phyloP scores from a whole-genome alignment of 257 asterid genomes.

The Solanum microdontum region DNA sequence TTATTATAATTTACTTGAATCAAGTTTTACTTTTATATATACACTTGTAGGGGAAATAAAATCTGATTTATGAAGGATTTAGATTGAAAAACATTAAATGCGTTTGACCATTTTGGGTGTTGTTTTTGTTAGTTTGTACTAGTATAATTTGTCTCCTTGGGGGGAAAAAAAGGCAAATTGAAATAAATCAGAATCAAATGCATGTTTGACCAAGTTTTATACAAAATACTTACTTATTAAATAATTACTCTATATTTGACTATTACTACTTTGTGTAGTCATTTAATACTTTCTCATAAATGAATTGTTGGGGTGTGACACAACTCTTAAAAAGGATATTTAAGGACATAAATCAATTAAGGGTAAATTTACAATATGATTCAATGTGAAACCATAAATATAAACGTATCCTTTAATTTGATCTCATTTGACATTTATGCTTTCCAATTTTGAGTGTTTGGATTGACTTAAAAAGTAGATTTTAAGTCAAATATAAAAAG shows the following conservation, averaged over 20 bases:
- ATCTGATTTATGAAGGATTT: neutral
- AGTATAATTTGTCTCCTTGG: neutral
- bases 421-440: neutral
- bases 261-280: neutral
- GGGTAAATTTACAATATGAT: no score
- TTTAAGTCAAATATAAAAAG: no score
- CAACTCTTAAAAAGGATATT: no score
- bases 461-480: no score
- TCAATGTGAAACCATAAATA: neutral
- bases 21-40: neutral
- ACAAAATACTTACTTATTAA: neutral
- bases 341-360: no score
- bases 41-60: neutral
- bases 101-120: neutral
- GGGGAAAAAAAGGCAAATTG: neutral
- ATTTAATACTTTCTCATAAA: no score
- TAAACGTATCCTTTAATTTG: fast-evolving
- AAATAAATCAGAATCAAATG: neutral
- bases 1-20: neutral
- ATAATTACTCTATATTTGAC: neutral
- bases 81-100: neutral
- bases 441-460: neutral
- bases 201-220: neutral
- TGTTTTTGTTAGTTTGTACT: neutral
- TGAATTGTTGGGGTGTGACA: no score